Evolutionary conservation across 2,329 filamentous ascomycete species (phyloP).

Genomic region (Penicillium sp.): DNA sequence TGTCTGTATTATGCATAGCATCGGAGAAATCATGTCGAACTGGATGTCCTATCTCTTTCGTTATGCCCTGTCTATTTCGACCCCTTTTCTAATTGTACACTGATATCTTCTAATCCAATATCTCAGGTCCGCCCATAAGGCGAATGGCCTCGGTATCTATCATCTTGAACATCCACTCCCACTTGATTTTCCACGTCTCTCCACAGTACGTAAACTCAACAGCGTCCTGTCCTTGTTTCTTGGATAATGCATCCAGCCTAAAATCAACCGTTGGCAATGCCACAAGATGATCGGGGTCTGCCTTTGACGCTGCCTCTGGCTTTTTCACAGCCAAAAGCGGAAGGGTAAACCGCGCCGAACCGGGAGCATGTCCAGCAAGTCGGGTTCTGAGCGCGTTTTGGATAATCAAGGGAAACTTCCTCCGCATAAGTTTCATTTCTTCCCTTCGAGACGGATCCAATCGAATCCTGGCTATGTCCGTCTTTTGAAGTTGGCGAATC

Average conservation of each 20-base stretch:
- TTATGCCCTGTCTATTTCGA: conserved; percentile 7
- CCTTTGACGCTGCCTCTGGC: background rate
- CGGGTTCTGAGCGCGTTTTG: conserved; percentile 4
- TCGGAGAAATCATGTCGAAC: conserved; percentile 14
- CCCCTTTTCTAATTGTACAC: conserved; percentile 19
- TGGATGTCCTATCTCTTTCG: conserved; percentile 10
- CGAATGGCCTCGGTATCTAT: conserved; percentile 29
- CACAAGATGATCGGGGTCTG: conserved; percentile 11
- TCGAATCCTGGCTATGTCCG: conserved; percentile 25
- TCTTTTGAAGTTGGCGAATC: conserved; percentile 36
- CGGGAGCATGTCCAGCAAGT: conserved; percentile 30
- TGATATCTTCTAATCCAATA: conserved; percentile 18
- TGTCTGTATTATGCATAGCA: conserved; percentile 20
- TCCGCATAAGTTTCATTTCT: background rate
- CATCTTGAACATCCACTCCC: conserved; percentile 38
- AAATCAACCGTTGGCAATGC: conserved; percentile 26
- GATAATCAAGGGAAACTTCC: background rate
- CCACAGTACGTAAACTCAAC: conserved; percentile 4
- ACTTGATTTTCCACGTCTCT: conserved; percentile 25
- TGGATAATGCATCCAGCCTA: conserved; percentile 10
- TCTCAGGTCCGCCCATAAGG: conserved; percentile 26
- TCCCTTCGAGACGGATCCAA: conserved; percentile 2
- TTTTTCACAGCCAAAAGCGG: conserved; percentile 29
- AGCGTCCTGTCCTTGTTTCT: conserved; percentile 2
- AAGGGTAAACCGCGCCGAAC: conserved; percentile 37